phyloP scores from a whole-genome alignment of 257 asterid genomes.

The Solanum clarkiae region DNA sequence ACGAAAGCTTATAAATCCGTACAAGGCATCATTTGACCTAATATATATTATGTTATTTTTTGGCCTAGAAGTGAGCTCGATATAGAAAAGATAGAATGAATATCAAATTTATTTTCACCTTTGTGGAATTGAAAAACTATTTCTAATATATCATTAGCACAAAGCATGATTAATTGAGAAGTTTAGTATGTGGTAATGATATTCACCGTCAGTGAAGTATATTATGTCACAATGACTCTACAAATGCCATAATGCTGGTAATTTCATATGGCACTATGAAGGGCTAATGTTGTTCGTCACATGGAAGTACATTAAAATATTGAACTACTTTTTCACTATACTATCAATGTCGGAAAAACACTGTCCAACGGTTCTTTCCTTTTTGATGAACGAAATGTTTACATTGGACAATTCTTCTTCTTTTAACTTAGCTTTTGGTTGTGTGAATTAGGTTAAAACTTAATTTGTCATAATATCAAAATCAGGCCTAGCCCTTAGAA shows the following conservation, averaged over 20 bases:
- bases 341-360: background rate
- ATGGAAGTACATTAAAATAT: background rate
- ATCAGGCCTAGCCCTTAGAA: background rate
- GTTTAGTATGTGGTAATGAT: too few relatives aligned
- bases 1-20: background rate
- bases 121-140: too few relatives aligned
- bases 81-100: background rate
- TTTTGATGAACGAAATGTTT: background rate
- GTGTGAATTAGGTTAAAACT: too few relatives aligned
- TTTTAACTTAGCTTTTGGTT: too few relatives aligned
- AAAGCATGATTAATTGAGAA: too few relatives aligned
- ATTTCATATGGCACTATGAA: background rate
- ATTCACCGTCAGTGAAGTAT: background rate
- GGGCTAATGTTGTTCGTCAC: background rate
- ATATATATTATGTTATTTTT: background rate
- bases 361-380: background rate
- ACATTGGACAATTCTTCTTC: background rate
- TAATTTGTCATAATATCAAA: too few relatives aligned
- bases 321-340: background rate
- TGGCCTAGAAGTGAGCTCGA: too few relatives aligned
- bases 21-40: background rate
- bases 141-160: too few relatives aligned
- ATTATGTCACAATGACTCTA: slow-evolving; percentile 4
- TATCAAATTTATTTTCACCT: too few relatives aligned
- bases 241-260: background rate